Base-by-base conservation (phyloP, 768 basidiomycete genomes). In the Tulasnella sp. region DNA sequence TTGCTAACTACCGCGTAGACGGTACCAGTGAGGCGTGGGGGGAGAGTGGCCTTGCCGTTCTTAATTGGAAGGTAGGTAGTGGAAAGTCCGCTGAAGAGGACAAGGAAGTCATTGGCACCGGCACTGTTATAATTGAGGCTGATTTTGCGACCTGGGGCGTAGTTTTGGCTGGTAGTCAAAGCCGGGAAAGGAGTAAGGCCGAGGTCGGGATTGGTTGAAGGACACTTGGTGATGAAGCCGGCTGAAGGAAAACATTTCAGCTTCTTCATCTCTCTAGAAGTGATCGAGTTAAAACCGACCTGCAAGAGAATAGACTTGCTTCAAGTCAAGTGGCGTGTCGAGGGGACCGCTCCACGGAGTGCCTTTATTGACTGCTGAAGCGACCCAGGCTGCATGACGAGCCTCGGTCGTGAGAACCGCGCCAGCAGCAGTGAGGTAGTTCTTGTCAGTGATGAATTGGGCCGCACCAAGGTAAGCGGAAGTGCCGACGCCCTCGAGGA, bases 401-500 rank as follows among this genome's bases (percentile, higher is more conserved):
- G 88, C 83, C 77, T 90, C 88, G 69, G 84, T 84, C n/a, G 86
- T 80, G 62, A 90, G 81, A 75, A 92, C 89, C 17, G 82, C 83
- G 1, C 83, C 89, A 5, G 86, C 84, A 19, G 84, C 83, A 3
- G 85, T 85, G 26, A 86, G 76, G 77, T 84, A 42, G 12, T 36
- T 83, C 78, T 82, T 81, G 74, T 83, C 81, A 19, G 77, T 75
- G 75, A 89, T 80, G 74, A 80, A 82, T 29, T 81, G 80, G 1
- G 85, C 80, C 0, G 85, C 84, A 19, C 89, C 89, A 71, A 85
- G 81, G 77, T 88, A 90, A 9, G 87, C 87, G 11, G 86, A 83
- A 4, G 83, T 81, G 41, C 82, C 83, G 62, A 89, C 84, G 37
- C 82, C 84, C 79, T 89, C 88, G 34, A 90, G 78, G 44, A 83